phyloP scores from a whole-genome alignment of 805 yeast species.

The Kodamaea leandrae region DNA sequence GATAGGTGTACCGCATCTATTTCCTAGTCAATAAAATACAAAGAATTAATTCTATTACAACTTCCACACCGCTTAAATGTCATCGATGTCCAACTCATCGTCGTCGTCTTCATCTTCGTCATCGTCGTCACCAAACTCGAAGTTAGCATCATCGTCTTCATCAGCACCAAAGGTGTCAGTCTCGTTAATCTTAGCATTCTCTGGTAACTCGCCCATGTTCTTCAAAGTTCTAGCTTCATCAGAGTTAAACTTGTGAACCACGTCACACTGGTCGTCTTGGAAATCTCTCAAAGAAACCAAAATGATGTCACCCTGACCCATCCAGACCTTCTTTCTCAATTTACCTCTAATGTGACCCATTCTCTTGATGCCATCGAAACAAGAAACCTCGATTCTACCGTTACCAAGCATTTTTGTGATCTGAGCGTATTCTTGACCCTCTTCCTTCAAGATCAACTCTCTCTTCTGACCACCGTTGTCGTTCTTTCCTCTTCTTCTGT shows the following conservation, averaged over 20 bases:
- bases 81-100: slow-evolving; percentile 86
- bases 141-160: slow-evolving; percentile 95
- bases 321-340: slow-evolving; percentile 99
- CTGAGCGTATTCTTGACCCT: slow-evolving; percentile 98
- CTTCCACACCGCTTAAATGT: slow-evolving; percentile 54
- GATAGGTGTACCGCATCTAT: neutral
- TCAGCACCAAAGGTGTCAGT: slow-evolving; percentile 96
- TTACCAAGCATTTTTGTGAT: slow-evolving; percentile 97
- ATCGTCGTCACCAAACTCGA: slow-evolving; percentile 94
- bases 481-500: slow-evolving; percentile 98
- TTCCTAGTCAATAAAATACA: slow-evolving; percentile 6
- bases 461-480: slow-evolving; percentile 89
- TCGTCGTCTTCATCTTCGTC: slow-evolving; percentile 70
- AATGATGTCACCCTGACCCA: slow-evolving; percentile 97
- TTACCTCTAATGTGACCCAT: slow-evolving; percentile 99
- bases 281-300: slow-evolving; percentile 95
- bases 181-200: slow-evolving; percentile 94
- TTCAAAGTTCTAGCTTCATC: slow-evolving; percentile 98
- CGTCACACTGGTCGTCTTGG: slow-evolving; percentile 98
- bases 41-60: slow-evolving; percentile 7
- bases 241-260: slow-evolving; percentile 91
- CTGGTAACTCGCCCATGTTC: slow-evolving; percentile 95
- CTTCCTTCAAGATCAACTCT: slow-evolving; percentile 88
- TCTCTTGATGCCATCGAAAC: slow-evolving; percentile 92
- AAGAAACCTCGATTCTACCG: slow-evolving; percentile 91